phyloP scores from a whole-genome alignment of 345 rosid species.

The Xanthoceras sorbifolium region DNA sequence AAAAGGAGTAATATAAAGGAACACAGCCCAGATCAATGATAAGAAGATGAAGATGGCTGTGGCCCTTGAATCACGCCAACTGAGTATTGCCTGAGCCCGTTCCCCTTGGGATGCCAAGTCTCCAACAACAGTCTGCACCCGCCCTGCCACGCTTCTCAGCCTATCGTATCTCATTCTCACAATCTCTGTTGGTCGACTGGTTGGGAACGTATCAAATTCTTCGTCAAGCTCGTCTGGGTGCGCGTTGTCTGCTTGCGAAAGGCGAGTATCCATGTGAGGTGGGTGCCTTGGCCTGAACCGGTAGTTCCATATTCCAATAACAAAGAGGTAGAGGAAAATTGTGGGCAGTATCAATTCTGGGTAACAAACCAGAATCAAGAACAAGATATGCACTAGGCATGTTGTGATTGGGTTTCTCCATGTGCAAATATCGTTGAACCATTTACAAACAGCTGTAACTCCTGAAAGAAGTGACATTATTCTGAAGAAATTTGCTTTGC shows the following conservation, averaged over 20 bases:
- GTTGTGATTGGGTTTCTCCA: conserved; percentile 95
- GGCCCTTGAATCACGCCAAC: conserved; percentile 98
- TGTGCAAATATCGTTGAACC: conserved; percentile 77
- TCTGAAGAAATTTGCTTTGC: conserved; percentile 90
- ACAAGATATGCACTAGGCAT: conserved; percentile 67
- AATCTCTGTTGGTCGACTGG: conserved; percentile 53
- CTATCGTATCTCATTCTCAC: conserved; percentile 82
- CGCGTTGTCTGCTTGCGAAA: conserved; percentile 68
- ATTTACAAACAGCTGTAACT: conserved; percentile 61
- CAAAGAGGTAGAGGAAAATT: conserved; percentile 81
- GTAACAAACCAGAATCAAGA: conserved; percentile 83
- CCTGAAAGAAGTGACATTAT: conserved; percentile 78
- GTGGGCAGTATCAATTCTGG: conserved; percentile 91
- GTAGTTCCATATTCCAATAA: conserved; percentile 93
- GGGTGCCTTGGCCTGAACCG: conserved; percentile 84
- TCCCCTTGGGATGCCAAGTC: conserved; percentile 92
- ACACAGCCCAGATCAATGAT: conserved; percentile 71
- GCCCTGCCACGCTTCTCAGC: conserved; percentile 76
- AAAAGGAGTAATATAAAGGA: conserved; percentile 83
- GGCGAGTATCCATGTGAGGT: conserved; percentile 86
- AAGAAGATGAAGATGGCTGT: conserved; percentile 78
- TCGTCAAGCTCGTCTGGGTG: conserved; percentile 94
- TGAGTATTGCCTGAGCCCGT: conserved; percentile 77
- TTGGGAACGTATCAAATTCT: conserved; percentile 87
- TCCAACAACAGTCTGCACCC: conserved; percentile 85